A percentile compares a stretch with the other conserved stretches of the same genome.
Conservation (phyloP, 441 rosid genomes). For the Euphorbia schlechtendalii region DNA sequence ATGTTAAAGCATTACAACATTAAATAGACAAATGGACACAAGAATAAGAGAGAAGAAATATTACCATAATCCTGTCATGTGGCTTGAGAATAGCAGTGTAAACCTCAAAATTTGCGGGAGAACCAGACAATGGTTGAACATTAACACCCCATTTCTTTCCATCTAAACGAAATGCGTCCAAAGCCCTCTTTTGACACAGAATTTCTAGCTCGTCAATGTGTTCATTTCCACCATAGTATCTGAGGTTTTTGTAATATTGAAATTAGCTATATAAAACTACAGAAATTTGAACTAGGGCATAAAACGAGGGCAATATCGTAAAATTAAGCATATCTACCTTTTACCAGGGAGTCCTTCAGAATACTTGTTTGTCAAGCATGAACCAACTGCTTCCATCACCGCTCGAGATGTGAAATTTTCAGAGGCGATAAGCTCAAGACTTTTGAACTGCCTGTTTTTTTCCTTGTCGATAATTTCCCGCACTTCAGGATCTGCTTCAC, state of each 20-base stretch:
- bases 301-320: not conserved
- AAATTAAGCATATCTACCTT: constrained; percentile 37
- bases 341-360: constrained; percentile 95
- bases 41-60: not conserved
- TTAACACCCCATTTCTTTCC: constrained; percentile 80
- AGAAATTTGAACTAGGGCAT: not conserved
- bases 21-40: not conserved
- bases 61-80: constrained; percentile 84
- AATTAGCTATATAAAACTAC: not conserved
- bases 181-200: constrained; percentile 76
- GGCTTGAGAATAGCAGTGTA: constrained; percentile 80
- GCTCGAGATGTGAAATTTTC: constrained; percentile 58
- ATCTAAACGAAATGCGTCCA: constrained; percentile 70
- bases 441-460: constrained; percentile 75
- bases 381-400: constrained; percentile 94
- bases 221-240: constrained; percentile 93
- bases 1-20: constrained; percentile 6
- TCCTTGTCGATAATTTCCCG: constrained; percentile 53
- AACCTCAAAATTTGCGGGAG: constrained; percentile 92
- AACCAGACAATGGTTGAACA: constrained; percentile 93
- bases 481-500: constrained; percentile 79
- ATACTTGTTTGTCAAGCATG: constrained; percentile 86
- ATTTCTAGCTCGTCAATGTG: constrained; percentile 80
- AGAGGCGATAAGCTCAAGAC: constrained; percentile 33
- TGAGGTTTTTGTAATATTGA: constrained; percentile 16